Evolutionary conservation across 2,329 filamentous ascomycete species (phyloP), one percentile per base, ranked within the genome.

Genomic region (Clonostachys byssicola): DNA sequence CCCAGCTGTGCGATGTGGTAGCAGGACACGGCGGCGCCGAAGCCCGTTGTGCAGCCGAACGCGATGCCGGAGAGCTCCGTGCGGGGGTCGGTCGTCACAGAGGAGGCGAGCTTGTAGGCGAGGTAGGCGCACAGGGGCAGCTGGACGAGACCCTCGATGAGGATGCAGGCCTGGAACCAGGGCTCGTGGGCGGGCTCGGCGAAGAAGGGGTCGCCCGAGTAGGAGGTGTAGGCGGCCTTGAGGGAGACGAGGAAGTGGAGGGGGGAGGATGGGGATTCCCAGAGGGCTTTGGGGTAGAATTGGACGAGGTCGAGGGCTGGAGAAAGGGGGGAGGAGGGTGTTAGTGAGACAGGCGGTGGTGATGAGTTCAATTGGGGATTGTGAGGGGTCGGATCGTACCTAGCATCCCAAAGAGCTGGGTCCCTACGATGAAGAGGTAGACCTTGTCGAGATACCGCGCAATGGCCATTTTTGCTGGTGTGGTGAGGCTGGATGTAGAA

Each of bases 171-270:
- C 12, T 65, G 61, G 64, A 81, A 77, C 75, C 78, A 83, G 49
- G 68, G 66, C 12, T 67, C 66, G 43, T 65, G 58, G 12, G 57
- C 39, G 3, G 54, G 57, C 34, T 64, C 55, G 38, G 64, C 60
- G 58, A 77, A 73, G 63, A 78, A 76, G 8, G 76, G 78, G 60
- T 83, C 79, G 48, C 76, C 75, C 54, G 74, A 75, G 12, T 63
- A 63, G 35, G 59, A 50, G 40, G 74, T 60, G 62, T 81, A 81
- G 55, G 65, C 70, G 5, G 62, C 49, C 49, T 75, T 73, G 48
- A 80, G 57, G 35, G 61, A 47, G 51, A 68, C 60, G 42, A 80
- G 64, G 52, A 72, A 65, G 59, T 78, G 71, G 7, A 81, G 62
- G 1, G 77, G 77, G 1, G 70, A 59, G 5, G 59, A 64, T 1